A percentile compares a stretch with the other conserved stretches of the same genome.
Conservation (phyloP, 805 yeast genomes). For the Yueomyces sp. region DNA sequence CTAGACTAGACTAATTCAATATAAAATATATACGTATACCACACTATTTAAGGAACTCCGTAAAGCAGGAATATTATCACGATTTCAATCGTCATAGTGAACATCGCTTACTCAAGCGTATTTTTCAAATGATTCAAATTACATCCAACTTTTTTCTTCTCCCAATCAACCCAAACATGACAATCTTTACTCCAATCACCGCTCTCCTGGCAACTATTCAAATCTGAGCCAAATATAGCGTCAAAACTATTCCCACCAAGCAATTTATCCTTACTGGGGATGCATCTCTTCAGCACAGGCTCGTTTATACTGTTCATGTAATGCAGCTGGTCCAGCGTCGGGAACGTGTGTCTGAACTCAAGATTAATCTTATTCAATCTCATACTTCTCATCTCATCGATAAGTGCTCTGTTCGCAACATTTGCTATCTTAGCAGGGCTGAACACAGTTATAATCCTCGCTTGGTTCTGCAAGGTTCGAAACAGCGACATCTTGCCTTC, state of each 20-base stretch:
- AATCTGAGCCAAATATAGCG: slow-evolving; percentile 11
- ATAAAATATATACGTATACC: neutral
- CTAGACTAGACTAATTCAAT: neutral
- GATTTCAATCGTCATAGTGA: too few relatives aligned
- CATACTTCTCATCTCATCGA: too few relatives aligned
- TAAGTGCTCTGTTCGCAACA: too few relatives aligned
- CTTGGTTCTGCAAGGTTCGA: slow-evolving; percentile 30
- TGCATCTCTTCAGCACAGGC: slow-evolving; percentile 6
- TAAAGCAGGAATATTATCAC: too few relatives aligned
- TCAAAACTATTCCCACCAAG: slow-evolving; percentile 6
- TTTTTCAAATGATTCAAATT: too few relatives aligned
- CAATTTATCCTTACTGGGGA: slow-evolving; percentile 9
- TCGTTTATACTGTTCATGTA: slow-evolving; percentile 13
- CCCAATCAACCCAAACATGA: slow-evolving; percentile 26
- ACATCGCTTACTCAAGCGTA: too few relatives aligned
- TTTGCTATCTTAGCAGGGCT: neutral
- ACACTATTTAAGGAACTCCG: neutral
- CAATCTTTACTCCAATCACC: slow-evolving; percentile 14
- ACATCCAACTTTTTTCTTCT: slow-evolving; percentile 15
- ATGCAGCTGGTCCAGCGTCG: slow-evolving; percentile 18
- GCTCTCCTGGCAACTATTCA: slow-evolving; percentile 8
- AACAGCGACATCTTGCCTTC: slow-evolving; percentile 24
- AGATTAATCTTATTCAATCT: too few relatives aligned
- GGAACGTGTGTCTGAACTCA: slow-evolving; percentile 7
- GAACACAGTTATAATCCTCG: slow-evolving; percentile 35